phyloP scores from a whole-genome alignment of 2,329 filamentous ascomycete species.

The Elsinoe fawcettii region DNA sequence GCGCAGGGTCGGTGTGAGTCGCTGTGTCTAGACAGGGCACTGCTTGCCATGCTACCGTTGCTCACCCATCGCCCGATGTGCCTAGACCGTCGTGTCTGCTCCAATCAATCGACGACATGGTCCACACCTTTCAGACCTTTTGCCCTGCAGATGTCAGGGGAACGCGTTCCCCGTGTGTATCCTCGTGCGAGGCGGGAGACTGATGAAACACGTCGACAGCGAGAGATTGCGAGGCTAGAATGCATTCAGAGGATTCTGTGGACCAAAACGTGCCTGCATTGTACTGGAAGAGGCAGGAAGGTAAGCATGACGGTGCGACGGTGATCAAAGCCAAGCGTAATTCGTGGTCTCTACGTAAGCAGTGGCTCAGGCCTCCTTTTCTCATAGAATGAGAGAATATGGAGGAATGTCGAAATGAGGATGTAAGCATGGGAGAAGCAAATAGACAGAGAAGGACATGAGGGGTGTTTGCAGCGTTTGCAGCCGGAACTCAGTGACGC shows the following conservation, averaged over 20 bases:
- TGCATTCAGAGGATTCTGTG: not conserved
- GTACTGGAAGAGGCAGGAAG: not conserved
- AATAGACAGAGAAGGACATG: not conserved
- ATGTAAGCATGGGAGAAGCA: not conserved
- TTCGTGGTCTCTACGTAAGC: constrained; percentile 11
- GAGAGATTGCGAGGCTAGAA: constrained; percentile 4
- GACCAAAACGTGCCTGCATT: constrained; percentile 5
- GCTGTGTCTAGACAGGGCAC: not conserved
- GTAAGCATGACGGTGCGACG: constrained; percentile 4
- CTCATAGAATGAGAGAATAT: not conserved
- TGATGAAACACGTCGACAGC: constrained; percentile 1
- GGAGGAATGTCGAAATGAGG: not conserved
- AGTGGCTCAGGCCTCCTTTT: not conserved
- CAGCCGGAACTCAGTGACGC: constrained; percentile 2
- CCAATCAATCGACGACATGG: constrained; percentile 8
- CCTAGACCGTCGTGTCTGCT: not conserved
- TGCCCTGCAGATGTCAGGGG: constrained; percentile 8
- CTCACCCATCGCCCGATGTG: constrained; percentile 5
- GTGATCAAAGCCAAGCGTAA: not conserved
- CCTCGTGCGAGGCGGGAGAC: not conserved
- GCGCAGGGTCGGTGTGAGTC: not conserved
- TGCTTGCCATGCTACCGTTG: not conserved
- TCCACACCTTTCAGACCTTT: not conserved
- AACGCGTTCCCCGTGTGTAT: not conserved
- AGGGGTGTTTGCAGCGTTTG: constrained; percentile 6